Conservation (phyloP, 1,139 yeast species). For the Magnusiomyces sp. region DNA sequence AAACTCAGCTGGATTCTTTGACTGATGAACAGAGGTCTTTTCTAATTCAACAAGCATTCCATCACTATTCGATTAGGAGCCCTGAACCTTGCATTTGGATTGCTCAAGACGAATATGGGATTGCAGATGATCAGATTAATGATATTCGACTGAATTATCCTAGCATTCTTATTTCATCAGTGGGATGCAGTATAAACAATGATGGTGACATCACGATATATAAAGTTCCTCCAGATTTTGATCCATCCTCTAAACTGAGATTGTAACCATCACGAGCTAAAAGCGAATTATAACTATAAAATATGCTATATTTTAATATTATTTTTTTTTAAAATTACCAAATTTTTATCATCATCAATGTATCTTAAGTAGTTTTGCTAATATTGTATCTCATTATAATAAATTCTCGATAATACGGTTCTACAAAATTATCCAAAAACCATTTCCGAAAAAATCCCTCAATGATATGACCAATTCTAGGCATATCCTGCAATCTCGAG, state of each 20-base stretch:
- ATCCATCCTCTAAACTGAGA: slow-evolving; percentile 8
- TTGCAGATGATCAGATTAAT: slow-evolving; percentile 27
- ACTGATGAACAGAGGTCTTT: slow-evolving; percentile 21
- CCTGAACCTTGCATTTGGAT: slow-evolving; percentile 31
- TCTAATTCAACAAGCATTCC: slow-evolving; percentile 22
- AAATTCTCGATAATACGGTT: slow-evolving; percentile 77
- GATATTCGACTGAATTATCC: slow-evolving; percentile 22
- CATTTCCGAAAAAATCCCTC: slow-evolving; percentile 78
- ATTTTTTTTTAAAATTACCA: too few relatives aligned
- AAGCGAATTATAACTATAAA: background rate
- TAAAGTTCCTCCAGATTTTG: slow-evolving; percentile 21
- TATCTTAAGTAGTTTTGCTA: too few relatives aligned
- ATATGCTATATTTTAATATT: too few relatives aligned
- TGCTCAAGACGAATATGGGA: slow-evolving; percentile 28
- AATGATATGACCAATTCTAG: slow-evolving; percentile 76
- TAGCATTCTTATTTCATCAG: slow-evolving; percentile 22
- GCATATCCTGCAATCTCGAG: slow-evolving; percentile 86
- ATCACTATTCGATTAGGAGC: slow-evolving; percentile 25
- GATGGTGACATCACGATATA: slow-evolving; percentile 16
- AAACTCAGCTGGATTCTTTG: slow-evolving; percentile 20
- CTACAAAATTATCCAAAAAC: slow-evolving; percentile 89
- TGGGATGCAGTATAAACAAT: slow-evolving; percentile 17
- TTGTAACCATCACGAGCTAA: background rate
- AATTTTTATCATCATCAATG: too few relatives aligned
- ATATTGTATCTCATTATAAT: slow-evolving; percentile 22